Conservation (phyloP, 176 grass and related monocot species). For the Typha latifolia region DNA sequence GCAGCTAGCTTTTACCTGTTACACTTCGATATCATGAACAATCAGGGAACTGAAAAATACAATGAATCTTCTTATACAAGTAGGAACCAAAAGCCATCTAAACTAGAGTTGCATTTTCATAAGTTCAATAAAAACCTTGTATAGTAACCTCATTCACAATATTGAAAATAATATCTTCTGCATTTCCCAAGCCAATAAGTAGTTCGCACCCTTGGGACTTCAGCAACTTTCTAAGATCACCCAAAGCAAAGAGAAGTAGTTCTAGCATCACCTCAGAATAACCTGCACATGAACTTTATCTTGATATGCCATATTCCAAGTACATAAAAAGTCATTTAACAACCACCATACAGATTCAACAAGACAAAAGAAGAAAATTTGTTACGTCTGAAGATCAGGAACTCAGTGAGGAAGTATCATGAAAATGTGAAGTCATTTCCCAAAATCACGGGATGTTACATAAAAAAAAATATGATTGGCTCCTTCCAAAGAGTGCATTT, state of each 20-base stretch:
- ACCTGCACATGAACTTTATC: constrained; percentile 30
- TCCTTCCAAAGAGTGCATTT: no score
- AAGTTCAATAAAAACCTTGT: constrained; percentile 54
- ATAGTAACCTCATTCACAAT: constrained; percentile 85
- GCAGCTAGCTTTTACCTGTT: constrained; percentile 65
- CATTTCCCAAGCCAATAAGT: constrained; percentile 55
- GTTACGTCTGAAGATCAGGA: no score
- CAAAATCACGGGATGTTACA: no score
- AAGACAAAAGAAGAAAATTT: no score
- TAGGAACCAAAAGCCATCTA: constrained; percentile 2
- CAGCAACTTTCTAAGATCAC: constrained; percentile 60
- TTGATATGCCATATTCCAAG: neutral
- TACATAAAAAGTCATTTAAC: no score
- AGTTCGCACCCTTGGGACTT: constrained; percentile 82
- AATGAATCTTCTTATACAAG: constrained; percentile 5
- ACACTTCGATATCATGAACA: constrained; percentile 34
- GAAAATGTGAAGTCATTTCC: no score
- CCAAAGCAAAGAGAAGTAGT: constrained; percentile 66
- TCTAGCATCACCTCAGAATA: constrained; percentile 78
- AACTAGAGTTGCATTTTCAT: constrained; percentile 6
- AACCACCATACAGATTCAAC: no score
- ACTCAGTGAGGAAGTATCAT: no score
- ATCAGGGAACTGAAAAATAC: constrained; percentile 27
- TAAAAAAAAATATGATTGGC: no score
- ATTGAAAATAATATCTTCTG: constrained; percentile 69